Conservation (phyloP, 1,284 basidiomycete genomes). For the Cutaneotrichosporon cutaneum region DNA sequence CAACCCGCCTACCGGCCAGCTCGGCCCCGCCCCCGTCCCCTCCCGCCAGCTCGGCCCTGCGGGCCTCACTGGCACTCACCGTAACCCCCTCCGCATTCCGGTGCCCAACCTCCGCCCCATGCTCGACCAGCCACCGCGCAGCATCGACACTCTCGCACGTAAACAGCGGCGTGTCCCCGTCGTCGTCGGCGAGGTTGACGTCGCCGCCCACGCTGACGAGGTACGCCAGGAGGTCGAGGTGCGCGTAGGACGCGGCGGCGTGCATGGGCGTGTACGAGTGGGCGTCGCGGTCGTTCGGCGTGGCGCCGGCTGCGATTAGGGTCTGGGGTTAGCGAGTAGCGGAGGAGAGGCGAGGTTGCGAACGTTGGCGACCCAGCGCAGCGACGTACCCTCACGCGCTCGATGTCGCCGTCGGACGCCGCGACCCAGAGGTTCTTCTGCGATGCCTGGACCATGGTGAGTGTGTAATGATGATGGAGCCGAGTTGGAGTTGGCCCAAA, state of each 20-base stretch:
- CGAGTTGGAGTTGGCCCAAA: not conserved
- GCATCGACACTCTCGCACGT: constrained; percentile 80
- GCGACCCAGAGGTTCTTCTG: constrained; percentile 85
- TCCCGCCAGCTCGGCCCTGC: too few species aligned
- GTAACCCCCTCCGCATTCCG: constrained; percentile 71
- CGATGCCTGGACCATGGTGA: constrained; percentile 12
- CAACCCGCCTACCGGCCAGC: too few species aligned
- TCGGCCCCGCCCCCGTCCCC: too few species aligned
- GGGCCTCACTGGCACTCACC: too few species aligned
- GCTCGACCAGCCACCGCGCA: constrained; percentile 72
- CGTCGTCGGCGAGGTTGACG: constrained; percentile 78
- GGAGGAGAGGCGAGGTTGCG: not conserved
- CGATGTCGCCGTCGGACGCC: constrained; percentile 78
- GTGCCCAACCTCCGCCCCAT: constrained; percentile 68
- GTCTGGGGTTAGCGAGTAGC: constrained; percentile 7
- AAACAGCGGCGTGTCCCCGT: constrained; percentile 88
- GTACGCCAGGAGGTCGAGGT: constrained; percentile 71
- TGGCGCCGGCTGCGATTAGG: constrained; percentile 63
- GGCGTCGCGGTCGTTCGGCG: constrained; percentile 71
- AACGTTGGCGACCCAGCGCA: not conserved
- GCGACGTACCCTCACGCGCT: constrained; percentile 50
- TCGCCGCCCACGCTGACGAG: constrained; percentile 77
- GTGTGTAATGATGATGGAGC: not conserved
- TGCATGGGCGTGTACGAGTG: constrained; percentile 91
- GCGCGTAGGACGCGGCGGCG: constrained; percentile 90